Percentiles rank a stretch among this genome's conserved stretches.
These are phyloP conservation scores for Fusarium sp. DNA, from an alignment of 2,329 filamentous ascomycete genomes.

Conservation along the genomic window DNA sequence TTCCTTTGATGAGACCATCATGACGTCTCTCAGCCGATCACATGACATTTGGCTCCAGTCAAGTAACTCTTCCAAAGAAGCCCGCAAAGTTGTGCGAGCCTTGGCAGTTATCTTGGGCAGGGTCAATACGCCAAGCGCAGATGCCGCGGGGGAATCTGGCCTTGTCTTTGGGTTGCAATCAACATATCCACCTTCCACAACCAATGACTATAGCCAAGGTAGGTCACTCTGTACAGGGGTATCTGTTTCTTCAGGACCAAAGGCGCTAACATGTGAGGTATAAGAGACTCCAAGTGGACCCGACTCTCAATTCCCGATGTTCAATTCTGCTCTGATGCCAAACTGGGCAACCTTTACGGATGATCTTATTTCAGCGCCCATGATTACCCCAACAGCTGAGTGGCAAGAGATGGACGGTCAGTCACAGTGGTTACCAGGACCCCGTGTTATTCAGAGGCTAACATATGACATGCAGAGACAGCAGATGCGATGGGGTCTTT, in stretches of 20 bases:
- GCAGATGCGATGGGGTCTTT: background rate
- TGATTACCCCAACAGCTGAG: background rate
- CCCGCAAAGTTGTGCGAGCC: constrained; percentile 6
- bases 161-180: background rate
- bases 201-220: background rate
- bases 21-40: background rate
- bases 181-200: background rate
- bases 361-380: background rate
- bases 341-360: constrained; percentile 10
- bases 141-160: background rate
- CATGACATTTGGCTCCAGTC: constrained; percentile 14
- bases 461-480: background rate
- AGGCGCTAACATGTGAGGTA: background rate
- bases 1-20: background rate
- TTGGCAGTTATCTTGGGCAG: background rate
- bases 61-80: background rate
- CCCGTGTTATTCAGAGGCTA: background rate
- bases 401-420: constrained; percentile 22
- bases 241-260: background rate
- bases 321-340: background rate
- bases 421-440: background rate
- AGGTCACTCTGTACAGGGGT: background rate
- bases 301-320: background rate
- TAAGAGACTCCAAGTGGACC: background rate
- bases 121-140: background rate